Conservation (phyloP, 768 basidiomycete species). For the Amanita subjunquillea region DNA sequence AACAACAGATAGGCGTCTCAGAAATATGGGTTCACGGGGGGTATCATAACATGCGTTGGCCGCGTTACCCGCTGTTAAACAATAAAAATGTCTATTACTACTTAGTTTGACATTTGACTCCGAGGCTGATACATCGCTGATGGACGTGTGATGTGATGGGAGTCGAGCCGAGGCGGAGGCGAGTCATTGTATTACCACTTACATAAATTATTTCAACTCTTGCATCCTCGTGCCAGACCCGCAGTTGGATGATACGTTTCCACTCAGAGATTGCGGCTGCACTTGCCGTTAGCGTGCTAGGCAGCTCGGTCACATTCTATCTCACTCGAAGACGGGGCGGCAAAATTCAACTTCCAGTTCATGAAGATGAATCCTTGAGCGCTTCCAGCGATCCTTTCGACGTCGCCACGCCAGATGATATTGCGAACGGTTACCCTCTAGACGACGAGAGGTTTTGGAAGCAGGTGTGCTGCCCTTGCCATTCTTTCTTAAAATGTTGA, state of each 20-base stretch:
- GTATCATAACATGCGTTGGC: too few species aligned
- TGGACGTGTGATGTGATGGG: too few species aligned
- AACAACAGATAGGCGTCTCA: too few species aligned
- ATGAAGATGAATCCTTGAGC: conserved; percentile 46
- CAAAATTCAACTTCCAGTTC: conserved; percentile 39
- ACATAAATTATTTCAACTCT: too few species aligned
- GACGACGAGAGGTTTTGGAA: conserved; percentile 51
- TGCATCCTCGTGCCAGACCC: too few species aligned
- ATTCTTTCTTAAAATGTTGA: neutral
- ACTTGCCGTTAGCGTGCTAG: conserved; percentile 30
- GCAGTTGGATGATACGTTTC: conserved; percentile 46
- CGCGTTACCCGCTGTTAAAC: too few species aligned
- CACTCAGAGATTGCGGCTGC: conserved; percentile 44
- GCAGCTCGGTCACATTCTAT: conserved; percentile 34
- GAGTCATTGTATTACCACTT: too few species aligned
- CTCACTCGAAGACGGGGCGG: conserved; percentile 31
- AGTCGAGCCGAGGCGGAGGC: too few species aligned
- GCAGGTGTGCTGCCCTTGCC: conserved; percentile 24
- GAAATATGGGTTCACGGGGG: too few species aligned
- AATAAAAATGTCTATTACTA: too few species aligned
- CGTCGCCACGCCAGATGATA: conserved; percentile 64
- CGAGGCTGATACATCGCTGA: too few species aligned
- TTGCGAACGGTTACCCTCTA: conserved; percentile 56
- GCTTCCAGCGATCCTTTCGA: conserved; percentile 54
- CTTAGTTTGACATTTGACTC: too few species aligned